phyloP scores from a whole-genome alignment of 495 filamentous ascomycete species.

The Polyplosphaeria fusca region DNA sequence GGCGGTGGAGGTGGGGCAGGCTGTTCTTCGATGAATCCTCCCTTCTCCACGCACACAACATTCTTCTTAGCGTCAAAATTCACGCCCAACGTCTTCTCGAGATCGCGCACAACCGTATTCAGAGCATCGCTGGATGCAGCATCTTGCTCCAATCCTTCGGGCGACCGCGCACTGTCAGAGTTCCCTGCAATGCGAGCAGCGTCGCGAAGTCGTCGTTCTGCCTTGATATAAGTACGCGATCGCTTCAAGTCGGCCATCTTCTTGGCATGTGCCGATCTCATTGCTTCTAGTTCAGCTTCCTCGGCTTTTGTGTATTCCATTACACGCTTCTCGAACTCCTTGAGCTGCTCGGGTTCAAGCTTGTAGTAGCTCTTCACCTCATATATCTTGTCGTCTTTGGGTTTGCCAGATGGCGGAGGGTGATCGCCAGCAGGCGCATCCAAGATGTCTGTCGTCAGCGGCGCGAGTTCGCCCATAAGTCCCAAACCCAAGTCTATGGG shows the following conservation, averaged over 20 bases:
- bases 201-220: conserved; percentile 38
- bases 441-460: conserved; percentile 74
- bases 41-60: conserved; percentile 40
- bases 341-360: conserved; percentile 63
- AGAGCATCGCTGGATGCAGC: conserved; percentile 25
- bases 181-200: conserved; percentile 23
- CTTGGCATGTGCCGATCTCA: conserved; percentile 74
- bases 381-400: conserved; percentile 26
- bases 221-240: conserved; percentile 44
- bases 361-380: conserved; percentile 42
- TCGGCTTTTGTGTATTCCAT: conserved; percentile 61
- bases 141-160: background rate
- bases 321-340: conserved; percentile 74
- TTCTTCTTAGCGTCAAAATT: conserved; percentile 35
- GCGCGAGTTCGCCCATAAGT: conserved; percentile 77
- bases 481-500: conserved; percentile 84
- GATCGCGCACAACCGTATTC: conserved; percentile 36
- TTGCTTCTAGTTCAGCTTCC: conserved; percentile 72
- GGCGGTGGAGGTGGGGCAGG: background rate
- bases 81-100: conserved; percentile 37
- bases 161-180: background rate
- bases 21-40: conserved; percentile 40
- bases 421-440: conserved; percentile 52
- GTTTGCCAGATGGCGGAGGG: conserved; percentile 7
- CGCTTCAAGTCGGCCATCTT: conserved; percentile 70